phyloP scores from a whole-genome alignment of 768 basidiomycete species.

The Auriscalpium microsporum region DNA sequence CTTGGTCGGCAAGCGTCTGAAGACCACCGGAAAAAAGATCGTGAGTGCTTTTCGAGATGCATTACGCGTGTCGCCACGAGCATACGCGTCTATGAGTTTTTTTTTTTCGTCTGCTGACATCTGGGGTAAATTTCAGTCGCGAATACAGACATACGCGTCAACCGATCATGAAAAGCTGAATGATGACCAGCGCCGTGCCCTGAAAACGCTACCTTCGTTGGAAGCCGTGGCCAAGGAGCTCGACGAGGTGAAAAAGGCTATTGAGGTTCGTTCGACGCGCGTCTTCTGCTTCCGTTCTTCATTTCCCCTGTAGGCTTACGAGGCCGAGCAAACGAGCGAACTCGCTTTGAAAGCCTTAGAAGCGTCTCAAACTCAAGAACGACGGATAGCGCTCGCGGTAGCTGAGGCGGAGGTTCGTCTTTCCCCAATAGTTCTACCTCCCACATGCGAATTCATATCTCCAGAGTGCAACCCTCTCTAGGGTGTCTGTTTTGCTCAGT shows the following conservation, averaged over 20 bases:
- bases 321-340: slow-evolving; percentile 54
- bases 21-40: slow-evolving; percentile 76
- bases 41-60: slow-evolving; percentile 34
- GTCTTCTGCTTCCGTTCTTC: not conserved
- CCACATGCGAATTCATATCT: not conserved
- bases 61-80: no score
- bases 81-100: no score
- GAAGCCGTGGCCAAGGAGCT: slow-evolving; percentile 79
- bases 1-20: slow-evolving; percentile 70
- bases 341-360: slow-evolving; percentile 46
- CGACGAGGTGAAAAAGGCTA: slow-evolving; percentile 71
- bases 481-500: slow-evolving; percentile 43
- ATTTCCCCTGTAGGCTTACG: slow-evolving; percentile 39
- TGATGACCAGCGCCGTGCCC: slow-evolving; percentile 73
- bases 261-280: slow-evolving; percentile 51
- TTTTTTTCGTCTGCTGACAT: slow-evolving; percentile 3
- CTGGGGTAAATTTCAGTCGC: slow-evolving; percentile 36
- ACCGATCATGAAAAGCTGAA: slow-evolving; percentile 69
- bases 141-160: slow-evolving; percentile 63
- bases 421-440: not conserved
- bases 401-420: slow-evolving; percentile 47
- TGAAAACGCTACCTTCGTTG: slow-evolving; percentile 65
- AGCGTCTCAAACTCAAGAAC: slow-evolving; percentile 45
- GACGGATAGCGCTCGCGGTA: slow-evolving; percentile 47
- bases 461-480: slow-evolving; percentile 37